Evolutionary conservation across 176 grass and related monocot genomes (phyloP).

Genomic region (Hsuehochloa calcarea): DNA sequence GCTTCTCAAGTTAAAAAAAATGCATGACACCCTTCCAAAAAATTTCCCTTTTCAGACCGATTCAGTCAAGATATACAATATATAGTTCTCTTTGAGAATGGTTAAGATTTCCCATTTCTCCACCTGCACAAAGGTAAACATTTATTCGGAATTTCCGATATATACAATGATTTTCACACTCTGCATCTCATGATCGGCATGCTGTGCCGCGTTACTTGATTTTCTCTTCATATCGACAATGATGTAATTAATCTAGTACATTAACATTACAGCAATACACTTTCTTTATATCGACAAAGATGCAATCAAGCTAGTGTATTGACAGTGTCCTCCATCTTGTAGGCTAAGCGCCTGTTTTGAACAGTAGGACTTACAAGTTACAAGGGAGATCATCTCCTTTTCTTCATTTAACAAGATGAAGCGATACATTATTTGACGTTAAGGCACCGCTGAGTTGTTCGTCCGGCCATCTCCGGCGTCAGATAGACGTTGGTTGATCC

Average conservation of each 20-base stretch:
- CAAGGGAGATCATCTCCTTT: conserved; percentile 5
- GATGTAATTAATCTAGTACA: background rate
- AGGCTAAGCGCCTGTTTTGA: conserved; percentile 35
- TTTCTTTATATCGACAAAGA: too few relatives aligned
- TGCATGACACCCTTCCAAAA: background rate
- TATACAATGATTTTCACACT: background rate
- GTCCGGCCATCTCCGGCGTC: background rate
- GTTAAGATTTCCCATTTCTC: background rate
- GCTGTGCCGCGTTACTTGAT: background rate
- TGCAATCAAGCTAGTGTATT: background rate
- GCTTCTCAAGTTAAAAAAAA: background rate
- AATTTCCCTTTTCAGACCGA: conserved; percentile 30
- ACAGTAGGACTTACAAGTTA: conserved; percentile 18
- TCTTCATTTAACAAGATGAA: conserved; percentile 33
- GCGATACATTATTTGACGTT: conserved; percentile 25
- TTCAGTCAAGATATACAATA: background rate
- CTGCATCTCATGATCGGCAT: background rate
- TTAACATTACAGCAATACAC: background rate
- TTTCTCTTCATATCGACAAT: background rate
- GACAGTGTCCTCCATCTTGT: background rate
- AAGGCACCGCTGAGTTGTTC: background rate
- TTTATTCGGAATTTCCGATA: background rate
- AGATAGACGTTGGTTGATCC: background rate
- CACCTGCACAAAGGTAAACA: conserved; percentile 39
- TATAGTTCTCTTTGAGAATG: conserved; percentile 32